Percentiles rank a stretch among this genome's conserved stretches.
These are phyloP conservation scores for Fraxinus cuspidata DNA, from an alignment of 257 asterid genomes.

Conservation along the genomic window DNA sequence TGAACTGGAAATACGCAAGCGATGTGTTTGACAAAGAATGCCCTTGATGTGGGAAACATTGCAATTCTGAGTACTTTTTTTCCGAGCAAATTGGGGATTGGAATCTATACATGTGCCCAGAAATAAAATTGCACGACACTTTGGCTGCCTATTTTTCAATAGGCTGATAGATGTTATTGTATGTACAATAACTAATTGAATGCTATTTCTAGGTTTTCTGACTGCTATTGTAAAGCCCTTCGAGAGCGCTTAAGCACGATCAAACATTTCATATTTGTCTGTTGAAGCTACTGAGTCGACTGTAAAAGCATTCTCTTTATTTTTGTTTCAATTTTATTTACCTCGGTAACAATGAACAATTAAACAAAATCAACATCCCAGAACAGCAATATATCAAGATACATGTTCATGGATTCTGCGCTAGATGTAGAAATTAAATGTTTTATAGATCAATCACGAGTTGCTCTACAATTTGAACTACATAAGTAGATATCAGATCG, in stretches of 20 bases:
- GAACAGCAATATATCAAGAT: background rate
- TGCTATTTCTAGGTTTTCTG: background rate
- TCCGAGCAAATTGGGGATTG: background rate
- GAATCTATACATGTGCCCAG: background rate
- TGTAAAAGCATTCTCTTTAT: background rate
- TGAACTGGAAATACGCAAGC: conserved; percentile 78
- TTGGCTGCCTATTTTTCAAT: background rate
- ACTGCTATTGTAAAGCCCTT: background rate
- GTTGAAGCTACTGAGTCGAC: background rate
- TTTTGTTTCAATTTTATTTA: background rate
- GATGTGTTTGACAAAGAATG: conserved; percentile 59
- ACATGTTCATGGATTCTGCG: background rate
- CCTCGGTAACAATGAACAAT: background rate
- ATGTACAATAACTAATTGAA: background rate
- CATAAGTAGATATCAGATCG: background rate
- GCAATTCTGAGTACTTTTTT: background rate
- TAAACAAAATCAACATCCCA: background rate
- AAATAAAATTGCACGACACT: background rate
- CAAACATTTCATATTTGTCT: background rate
- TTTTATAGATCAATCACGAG: background rate
- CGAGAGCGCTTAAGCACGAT: background rate
- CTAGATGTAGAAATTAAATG: too few species aligned
- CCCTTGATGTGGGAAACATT: conserved; percentile 26
- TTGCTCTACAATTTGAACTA: background rate
- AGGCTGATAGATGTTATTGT: background rate